Evolutionary conservation across 257 asterid species (phyloP), one percentile per base, ranked within the genome.

Genomic region (Ligustrum vulgare): DNA sequence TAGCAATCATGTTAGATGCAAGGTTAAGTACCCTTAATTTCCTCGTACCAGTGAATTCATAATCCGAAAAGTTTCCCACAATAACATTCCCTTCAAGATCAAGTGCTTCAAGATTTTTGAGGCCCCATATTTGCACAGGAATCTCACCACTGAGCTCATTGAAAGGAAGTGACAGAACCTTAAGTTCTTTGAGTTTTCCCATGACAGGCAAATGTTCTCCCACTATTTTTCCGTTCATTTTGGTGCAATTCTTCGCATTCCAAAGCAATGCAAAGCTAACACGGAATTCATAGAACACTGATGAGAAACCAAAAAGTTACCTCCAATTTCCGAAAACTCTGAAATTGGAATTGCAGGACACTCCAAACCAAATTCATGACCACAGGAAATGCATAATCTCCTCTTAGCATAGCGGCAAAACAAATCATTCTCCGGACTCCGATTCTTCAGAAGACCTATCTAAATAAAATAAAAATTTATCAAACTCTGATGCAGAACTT

Each of bases 11-110:
- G 70, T 83, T 86, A 60, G 35, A 81, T n/a, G 76, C 87, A 12
- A 86, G 77, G 31, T 86, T 86, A 43, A 86, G 86, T 66, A 86
- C 84, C 79, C 79, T 78, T 39, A 86, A 72, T 16, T 77, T 79
- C 77, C 72, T 73, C 76, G 81, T 63, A 73, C 62, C 58, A 9
- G 79, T 13, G 75, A 84, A 87, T 2, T 77, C 71, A 75, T 41
- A 84, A 32, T 72, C 70, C 1, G 83, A 79, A 67, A 87, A 80
- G 41, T 81, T 35, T 23, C 87, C 91, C 11, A 16, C 37, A 22
- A 84, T 41, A 41, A 8, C 16, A 72, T 84, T 84, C 70, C 87
- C 86, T 81, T 84, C 87, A 32, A 87, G 89, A 82, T 87, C 89
- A 77, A 87, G 83, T 32, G 82, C 87, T 75, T 77, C 76, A 37